phyloP scores from a whole-genome alignment of 331 rosid genomes.

The Rosa hybrid region DNA sequence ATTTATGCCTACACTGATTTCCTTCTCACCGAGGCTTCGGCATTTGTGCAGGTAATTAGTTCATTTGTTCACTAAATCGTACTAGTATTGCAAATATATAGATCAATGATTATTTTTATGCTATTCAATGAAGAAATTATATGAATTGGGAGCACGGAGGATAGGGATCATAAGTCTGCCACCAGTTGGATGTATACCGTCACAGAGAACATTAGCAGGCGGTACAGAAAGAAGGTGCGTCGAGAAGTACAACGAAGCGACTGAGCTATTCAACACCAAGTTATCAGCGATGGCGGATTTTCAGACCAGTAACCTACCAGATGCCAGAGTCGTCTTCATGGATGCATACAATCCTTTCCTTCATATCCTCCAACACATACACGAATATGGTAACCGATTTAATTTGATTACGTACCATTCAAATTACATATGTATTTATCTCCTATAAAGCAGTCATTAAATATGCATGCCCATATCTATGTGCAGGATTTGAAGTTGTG shows the following conservation, averaged over 20 bases:
- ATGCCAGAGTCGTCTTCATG: conserved; percentile 29
- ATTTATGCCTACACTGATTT: conserved; percentile 21
- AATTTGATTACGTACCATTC: background rate
- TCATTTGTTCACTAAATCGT: background rate
- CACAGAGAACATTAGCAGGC: conserved; percentile 19
- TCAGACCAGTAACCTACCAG: background rate
- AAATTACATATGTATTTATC: background rate
- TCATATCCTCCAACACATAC: conserved; percentile 15
- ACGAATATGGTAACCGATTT: conserved; percentile 26
- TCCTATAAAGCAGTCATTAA: background rate
- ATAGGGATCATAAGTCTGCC: conserved; percentile 14
- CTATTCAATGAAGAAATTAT: conserved; percentile 11
- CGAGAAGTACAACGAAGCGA: background rate
- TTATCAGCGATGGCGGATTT: conserved; percentile 18
- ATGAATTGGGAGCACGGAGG: conserved; percentile 24
- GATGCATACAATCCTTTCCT: conserved; percentile 41
- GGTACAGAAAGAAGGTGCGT: conserved; percentile 16
- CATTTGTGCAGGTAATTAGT: conserved; percentile 21
- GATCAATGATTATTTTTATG: background rate
- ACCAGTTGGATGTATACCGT: conserved; percentile 33
- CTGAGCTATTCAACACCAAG: conserved; percentile 32
- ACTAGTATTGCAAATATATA: background rate
- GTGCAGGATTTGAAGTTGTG: conserved; percentile 54
- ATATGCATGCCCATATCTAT: background rate
- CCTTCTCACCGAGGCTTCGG: conserved; percentile 20